Evolutionary conservation across 169 alveolate species (phyloP), one percentile per base, ranked within the genome.

Genomic region (Cryptosporidium ubiquitum): DNA sequence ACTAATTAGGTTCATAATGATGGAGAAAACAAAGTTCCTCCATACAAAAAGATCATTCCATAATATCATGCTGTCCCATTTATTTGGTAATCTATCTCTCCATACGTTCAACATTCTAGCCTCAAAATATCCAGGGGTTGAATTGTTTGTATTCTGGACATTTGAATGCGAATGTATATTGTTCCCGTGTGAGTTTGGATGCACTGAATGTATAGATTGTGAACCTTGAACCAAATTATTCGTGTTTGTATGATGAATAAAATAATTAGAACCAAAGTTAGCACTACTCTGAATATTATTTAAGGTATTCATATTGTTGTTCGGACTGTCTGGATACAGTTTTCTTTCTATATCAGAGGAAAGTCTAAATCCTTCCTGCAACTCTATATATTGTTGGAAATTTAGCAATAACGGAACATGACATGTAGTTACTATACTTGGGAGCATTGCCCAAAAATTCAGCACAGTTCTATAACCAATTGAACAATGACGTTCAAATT

Each of bases 1-100:
- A 23, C 84, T 69, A 18, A 85, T 69, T 12, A 68, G 61, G 20
- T 85, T 69, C 69, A 51, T 85, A 47, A 92, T 75, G 14, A 85
- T 86, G 14, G 93, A 86, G 84, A 70, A 93, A 51, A 92, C 70
- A 47, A 92, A 86, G 18, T 91, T 92, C 55, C 95, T 86, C 93
- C 94, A 93, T 1, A 93, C 79, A 51, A 93, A 68, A 71, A 93
- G 71, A 20, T 69, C 91, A 51, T 92, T 71, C 95, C 95, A 93
- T 47, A 86, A 79, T 26, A 74, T 60, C 69, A 94, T 93, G 33
- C 91, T 85, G 33, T 93, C 95, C 66, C 91, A 44, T 9, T 74
- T 69, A 42, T 71, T 84, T 9, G 95, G 95, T 42, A 93, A 49
- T 20, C 95, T 68, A 55, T 84, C 86, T 18, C 95, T 85, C 95